These are phyloP conservation scores for Hymenotorrendiella dingleyae DNA, from an alignment of 2,329 filamentous ascomycete genomes.

Conservation along the genomic window DNA sequence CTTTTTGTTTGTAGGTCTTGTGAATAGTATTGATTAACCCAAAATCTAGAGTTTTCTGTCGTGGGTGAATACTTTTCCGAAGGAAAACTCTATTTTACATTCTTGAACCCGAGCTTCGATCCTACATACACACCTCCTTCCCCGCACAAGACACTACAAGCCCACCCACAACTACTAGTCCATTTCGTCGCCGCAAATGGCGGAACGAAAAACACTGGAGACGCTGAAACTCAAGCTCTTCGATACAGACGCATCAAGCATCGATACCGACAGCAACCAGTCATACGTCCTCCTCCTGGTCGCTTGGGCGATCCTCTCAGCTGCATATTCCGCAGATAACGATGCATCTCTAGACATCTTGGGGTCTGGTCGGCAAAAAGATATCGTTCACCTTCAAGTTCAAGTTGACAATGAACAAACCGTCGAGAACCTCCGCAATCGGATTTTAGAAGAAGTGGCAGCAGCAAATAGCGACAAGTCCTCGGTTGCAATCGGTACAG, in stretches of 20 bases:
- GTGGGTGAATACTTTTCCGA: too few relatives aligned
- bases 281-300: background rate
- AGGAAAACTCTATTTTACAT: too few relatives aligned
- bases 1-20: too few relatives aligned
- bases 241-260: background rate
- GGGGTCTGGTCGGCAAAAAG: background rate
- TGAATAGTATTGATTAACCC: too few relatives aligned
- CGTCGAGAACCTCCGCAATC: background rate
- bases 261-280: background rate
- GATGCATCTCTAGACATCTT: background rate
- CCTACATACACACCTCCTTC: too few relatives aligned
- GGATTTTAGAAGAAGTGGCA: background rate
- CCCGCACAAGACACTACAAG: too few relatives aligned
- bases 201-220: background rate
- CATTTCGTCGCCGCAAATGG: background rate
- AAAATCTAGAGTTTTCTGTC: too few relatives aligned
- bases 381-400: constrained; percentile 1
- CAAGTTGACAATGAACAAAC: background rate
- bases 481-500: background rate
- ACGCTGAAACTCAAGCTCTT: background rate
- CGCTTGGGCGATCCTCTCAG: constrained; percentile 1
- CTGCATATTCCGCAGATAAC: constrained; percentile 2
- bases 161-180: too few relatives aligned
- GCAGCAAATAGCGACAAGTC: background rate
- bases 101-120: too few relatives aligned